Evolutionary conservation across 176 grass and related monocot genomes (phyloP), one percentile per base, ranked within the genome.

Genomic region (Phyllostachys edulis): DNA sequence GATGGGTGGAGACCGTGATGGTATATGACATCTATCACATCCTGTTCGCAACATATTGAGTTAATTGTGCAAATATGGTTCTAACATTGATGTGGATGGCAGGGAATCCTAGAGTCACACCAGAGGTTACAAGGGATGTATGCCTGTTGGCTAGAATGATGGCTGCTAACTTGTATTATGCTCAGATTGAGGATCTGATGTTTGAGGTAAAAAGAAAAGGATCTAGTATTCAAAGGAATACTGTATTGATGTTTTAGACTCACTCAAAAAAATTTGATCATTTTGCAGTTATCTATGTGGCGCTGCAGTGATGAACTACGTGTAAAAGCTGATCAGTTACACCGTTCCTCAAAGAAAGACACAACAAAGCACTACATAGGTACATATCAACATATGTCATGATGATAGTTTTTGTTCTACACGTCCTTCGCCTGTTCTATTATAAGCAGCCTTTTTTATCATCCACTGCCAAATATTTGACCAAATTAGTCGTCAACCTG

Each of bases 271-370:
- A n/a, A n/a, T n/a, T n/a, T n/a, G n/a, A n/a, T n/a, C n/a, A n/a
- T n/a, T n/a, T n/a, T 92, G 52, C 76, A 98, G 96, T 70, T 98
- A 60, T 98, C 96, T 75, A 98, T 98, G 96, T 98, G 96, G 96
- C 96, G 93, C 16, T 98, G 96, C 91, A 95, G 85, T 73, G 89
- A 91, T 9, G 96, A 98, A 86, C 85, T 98, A 54, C 89, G 96
- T 45, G 68, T 77, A 46, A 92, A 82, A 76, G 87, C 80, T 6
- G 89, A 95, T 85, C 27, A 79, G 49, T 85, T 98, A 61, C 63
- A 87, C 59, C 54, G 55, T 26, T 93, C 87, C n/a, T 90, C 85
- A 9, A 98, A 92, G 87, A 98, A 98, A 89, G 87, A 98, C 83
- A 92, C 82, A 6, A 88, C 90, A 69, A 98, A 98, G 55, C 93